Conservation (phyloP, 2,329 filamentous ascomycete species). For the Neophaeococcomyces mojaviensis region DNA sequence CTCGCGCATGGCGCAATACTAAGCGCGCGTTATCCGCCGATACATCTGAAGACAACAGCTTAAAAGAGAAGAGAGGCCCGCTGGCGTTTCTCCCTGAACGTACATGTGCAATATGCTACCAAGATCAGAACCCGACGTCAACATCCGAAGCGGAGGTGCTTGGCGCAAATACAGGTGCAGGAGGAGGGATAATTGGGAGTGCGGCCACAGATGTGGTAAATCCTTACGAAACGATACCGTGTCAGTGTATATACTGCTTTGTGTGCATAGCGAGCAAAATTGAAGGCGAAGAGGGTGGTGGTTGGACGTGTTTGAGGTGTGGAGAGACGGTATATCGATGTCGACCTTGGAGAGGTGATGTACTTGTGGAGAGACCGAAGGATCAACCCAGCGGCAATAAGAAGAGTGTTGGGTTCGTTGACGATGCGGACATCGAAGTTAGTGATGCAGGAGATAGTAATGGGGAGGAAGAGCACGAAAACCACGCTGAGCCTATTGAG, state of each 20-base stretch:
- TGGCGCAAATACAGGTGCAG: constrained; percentile 58
- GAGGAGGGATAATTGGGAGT: constrained; percentile 76
- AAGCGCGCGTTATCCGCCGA: constrained; percentile 53
- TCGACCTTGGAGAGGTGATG: constrained; percentile 84
- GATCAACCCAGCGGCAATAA: constrained; percentile 32
- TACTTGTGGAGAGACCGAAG: constrained; percentile 51
- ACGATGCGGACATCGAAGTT: constrained; percentile 10
- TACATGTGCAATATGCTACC: constrained; percentile 94
- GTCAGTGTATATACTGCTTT: constrained; percentile 91
- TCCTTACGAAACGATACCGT: constrained; percentile 84
- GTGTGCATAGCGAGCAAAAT: constrained; percentile 86
- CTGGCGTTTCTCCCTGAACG: constrained; percentile 80
- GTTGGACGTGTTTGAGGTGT: constrained; percentile 85
- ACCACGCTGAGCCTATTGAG: not conserved
- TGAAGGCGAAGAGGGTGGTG: constrained; percentile 87
- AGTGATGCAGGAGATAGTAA: not conserved
- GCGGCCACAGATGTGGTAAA: constrained; percentile 92
- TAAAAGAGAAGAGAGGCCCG: constrained; percentile 58
- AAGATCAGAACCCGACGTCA: constrained; percentile 72
- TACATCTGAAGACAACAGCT: constrained; percentile 40
- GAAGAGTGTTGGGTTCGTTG: constrained; percentile 49
- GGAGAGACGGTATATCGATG: constrained; percentile 78
- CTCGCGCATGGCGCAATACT: constrained; percentile 74
- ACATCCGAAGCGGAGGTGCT: constrained; percentile 70
- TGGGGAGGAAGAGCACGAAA: constrained; percentile 3